Evolutionary conservation across 345 rosid genomes (phyloP).

Genomic region (Adansonia digitata): DNA sequence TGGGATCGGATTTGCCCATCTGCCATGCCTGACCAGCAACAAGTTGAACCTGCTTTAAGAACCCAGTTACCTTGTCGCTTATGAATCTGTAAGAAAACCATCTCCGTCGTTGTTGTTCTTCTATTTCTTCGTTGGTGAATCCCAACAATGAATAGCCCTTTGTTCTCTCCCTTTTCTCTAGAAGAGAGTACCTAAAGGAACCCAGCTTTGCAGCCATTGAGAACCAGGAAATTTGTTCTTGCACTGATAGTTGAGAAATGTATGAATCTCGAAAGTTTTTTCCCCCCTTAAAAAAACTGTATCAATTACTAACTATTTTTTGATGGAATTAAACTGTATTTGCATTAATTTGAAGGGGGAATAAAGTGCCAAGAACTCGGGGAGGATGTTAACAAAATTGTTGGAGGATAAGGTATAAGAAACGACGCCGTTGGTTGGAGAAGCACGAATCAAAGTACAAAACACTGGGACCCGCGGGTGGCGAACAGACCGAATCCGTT

Average conservation of each 20-base stretch:
- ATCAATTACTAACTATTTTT: background rate
- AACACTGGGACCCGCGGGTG: background rate
- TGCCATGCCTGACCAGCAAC: constrained; percentile 45
- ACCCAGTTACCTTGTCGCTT: constrained; percentile 25
- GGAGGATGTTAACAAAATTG: background rate
- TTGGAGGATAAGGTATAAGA: too few species aligned
- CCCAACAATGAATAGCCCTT: constrained; percentile 45
- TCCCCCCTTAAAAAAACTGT: background rate
- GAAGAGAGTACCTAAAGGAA: constrained; percentile 38
- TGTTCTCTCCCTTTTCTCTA: constrained; percentile 33
- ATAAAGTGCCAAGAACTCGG: background rate
- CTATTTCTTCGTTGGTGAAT: constrained; percentile 24
- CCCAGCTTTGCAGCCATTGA: constrained; percentile 50
- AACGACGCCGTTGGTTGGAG: background rate
- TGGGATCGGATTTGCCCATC: constrained; percentile 82
- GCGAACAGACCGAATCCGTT: background rate
- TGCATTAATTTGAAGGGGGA: background rate
- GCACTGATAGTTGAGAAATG: background rate
- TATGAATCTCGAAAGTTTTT: background rate
- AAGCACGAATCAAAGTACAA: background rate
- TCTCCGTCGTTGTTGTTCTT: constrained; percentile 2
- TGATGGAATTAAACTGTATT: background rate
- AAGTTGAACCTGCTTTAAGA: constrained; percentile 22
- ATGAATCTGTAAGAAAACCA: constrained; percentile 35
- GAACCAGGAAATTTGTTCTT: background rate